phyloP scores from a whole-genome alignment of 495 filamentous ascomycete species.

The Acidomyces sp. region DNA sequence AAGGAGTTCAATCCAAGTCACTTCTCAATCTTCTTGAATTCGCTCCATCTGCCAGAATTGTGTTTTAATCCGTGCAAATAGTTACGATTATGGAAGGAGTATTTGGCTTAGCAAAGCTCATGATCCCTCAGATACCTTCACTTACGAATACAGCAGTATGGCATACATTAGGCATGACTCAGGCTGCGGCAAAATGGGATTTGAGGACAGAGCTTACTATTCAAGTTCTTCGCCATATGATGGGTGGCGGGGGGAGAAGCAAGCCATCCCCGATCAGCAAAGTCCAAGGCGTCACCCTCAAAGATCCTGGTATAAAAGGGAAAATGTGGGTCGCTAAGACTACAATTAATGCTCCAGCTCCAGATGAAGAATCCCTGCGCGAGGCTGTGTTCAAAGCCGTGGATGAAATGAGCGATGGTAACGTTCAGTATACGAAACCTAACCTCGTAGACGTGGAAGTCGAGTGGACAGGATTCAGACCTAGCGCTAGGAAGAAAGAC shows the following conservation, averaged over 20 bases:
- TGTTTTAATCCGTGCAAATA: too few relatives aligned
- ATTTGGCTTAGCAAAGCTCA: constrained; percentile 20
- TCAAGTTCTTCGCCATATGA: constrained; percentile 52
- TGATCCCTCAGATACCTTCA: constrained; percentile 44
- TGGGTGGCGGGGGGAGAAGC: constrained; percentile 30
- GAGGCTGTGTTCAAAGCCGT: constrained; percentile 50
- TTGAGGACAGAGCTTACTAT: constrained; percentile 63
- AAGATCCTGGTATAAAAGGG: constrained; percentile 59
- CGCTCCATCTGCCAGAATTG: too few relatives aligned
- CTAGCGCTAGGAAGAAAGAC: constrained; percentile 40
- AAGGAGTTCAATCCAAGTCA: too few relatives aligned
- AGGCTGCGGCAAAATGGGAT: constrained; percentile 61
- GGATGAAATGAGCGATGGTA: constrained; percentile 40
- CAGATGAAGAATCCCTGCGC: constrained; percentile 39
- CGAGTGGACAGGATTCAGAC: constrained; percentile 56
- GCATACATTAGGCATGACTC: constrained; percentile 53
- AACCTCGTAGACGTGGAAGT: constrained; percentile 50
- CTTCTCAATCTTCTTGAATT: too few relatives aligned
- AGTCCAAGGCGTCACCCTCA: constrained; percentile 47
- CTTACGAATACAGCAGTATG: constrained; percentile 52
- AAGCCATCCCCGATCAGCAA: constrained; percentile 40
- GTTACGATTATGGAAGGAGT: too few relatives aligned
- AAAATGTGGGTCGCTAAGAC: constrained; percentile 68
- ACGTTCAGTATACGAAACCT: constrained; percentile 38
- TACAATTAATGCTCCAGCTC: constrained; percentile 42